Percentiles rank a stretch among this genome's conserved stretches.
phyloP scores from a whole-genome alignment of 768 basidiomycete species.

The Hericium rajendrae region DNA sequence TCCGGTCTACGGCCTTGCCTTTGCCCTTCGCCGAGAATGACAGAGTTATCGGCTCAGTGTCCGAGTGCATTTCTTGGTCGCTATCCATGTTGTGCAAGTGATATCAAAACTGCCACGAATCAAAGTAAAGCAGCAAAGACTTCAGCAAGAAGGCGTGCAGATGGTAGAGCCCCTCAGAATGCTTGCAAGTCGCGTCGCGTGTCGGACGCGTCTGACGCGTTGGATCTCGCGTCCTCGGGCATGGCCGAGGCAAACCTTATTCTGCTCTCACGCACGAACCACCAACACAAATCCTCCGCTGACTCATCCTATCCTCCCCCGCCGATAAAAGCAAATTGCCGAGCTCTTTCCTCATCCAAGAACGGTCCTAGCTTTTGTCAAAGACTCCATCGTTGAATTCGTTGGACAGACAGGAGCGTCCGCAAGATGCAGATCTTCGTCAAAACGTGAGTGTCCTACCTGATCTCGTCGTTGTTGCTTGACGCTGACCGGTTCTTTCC shows the following conservation, averaged over 20 bases:
- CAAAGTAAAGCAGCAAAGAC: not conserved
- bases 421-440: conserved; percentile 96
- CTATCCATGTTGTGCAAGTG: conserved; percentile 35
- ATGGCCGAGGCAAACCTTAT: conserved; percentile 17
- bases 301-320: conserved; percentile 21
- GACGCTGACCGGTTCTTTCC: conserved; percentile 5
- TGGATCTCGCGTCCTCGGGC: not conserved
- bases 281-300: conserved; percentile 23
- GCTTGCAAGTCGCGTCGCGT: not conserved
- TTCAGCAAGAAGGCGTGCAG: not conserved
- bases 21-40: conserved; percentile 51
- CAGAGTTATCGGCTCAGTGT: conserved; percentile 27
- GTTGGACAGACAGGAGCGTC: conserved; percentile 86
- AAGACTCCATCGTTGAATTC: conserved; percentile 87
- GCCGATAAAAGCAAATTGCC: conserved; percentile 3
- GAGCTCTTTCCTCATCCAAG: conserved; percentile 20
- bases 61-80: conserved; percentile 47
- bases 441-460: conserved; percentile 60
- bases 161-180: not conserved
- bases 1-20: conserved; percentile 45
- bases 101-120: not conserved
- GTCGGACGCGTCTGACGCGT: conserved; percentile 5
- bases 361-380: conserved; percentile 58
- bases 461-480: not conserved
- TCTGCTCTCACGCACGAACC: conserved; percentile 32